phyloP scores from a whole-genome alignment of 164 flowering plant genomes.

The Tetracentron sinense region DNA sequence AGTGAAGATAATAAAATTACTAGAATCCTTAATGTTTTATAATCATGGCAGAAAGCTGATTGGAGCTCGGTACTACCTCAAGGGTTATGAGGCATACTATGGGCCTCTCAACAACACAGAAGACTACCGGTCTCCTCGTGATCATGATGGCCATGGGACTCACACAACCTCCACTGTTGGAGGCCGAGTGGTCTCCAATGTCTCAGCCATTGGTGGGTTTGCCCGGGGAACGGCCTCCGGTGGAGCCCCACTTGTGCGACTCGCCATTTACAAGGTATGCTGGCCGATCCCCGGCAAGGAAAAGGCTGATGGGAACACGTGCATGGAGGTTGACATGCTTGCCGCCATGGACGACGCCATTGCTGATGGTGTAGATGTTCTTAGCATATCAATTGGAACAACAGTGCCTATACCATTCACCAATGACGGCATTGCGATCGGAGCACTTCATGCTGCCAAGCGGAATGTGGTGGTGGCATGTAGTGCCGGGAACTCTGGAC shows the following conservation, averaged over 20 bases:
- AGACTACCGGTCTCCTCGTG: constrained; percentile 74
- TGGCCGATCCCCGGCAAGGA: constrained; percentile 60
- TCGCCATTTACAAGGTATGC: constrained; percentile 90
- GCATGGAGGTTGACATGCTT: constrained; percentile 70
- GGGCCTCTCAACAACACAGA: constrained; percentile 47
- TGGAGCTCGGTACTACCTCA: constrained; percentile 82
- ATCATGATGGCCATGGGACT: constrained; percentile 85
- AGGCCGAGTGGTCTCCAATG: constrained; percentile 50
- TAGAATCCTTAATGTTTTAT: too few species aligned
- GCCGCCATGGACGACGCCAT: constrained; percentile 90
- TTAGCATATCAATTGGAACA: constrained; percentile 78
- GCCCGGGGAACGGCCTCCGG: constrained; percentile 76
- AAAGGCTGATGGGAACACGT: constrained; percentile 51
- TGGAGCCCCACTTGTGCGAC: constrained; percentile 70
- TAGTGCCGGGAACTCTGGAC: constrained; percentile 80
- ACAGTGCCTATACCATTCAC: constrained; percentile 15
- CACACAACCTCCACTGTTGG: constrained; percentile 81
- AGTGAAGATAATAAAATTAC: too few species aligned
- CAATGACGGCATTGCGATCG: constrained; percentile 59
- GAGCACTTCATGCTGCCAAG: constrained; percentile 67
- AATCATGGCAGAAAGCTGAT: constrained; percentile 62
- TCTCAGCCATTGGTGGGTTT: constrained; percentile 61
- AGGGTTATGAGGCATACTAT: constrained; percentile 45
- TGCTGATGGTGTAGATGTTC: constrained; percentile 70
- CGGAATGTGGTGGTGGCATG: constrained; percentile 61